Conservation (phyloP, 495 filamentous ascomycete species). For the Penicillium alfredii region DNA sequence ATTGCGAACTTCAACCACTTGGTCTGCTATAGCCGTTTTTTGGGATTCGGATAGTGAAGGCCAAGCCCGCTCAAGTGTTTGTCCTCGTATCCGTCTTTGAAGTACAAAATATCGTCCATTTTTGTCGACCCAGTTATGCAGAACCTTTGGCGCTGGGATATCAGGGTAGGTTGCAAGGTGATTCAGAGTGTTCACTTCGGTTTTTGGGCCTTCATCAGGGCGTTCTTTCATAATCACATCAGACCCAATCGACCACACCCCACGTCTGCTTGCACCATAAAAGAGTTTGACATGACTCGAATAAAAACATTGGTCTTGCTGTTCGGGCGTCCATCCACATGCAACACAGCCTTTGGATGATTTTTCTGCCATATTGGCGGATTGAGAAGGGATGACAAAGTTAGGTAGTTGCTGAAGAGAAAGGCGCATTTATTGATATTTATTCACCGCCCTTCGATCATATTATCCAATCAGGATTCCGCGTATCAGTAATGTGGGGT, state of each 20-base stretch:
- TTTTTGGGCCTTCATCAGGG: conserved; percentile 19
- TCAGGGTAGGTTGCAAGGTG: conserved; percentile 17
- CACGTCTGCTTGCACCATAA: conserved; percentile 17
- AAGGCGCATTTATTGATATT: too few species aligned
- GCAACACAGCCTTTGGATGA: too few species aligned
- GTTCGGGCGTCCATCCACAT: conserved; percentile 7
- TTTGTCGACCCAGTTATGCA: conserved; percentile 28
- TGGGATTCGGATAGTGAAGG: conserved; percentile 19
- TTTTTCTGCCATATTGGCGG: too few species aligned
- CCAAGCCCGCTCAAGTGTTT: conserved; percentile 31
- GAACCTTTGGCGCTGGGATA: conserved; percentile 24
- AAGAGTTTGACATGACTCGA: conserved; percentile 26
- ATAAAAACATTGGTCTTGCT: conserved; percentile 13
- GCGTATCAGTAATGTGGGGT: too few species aligned
- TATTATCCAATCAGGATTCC: too few species aligned
- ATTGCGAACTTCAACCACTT: conserved; percentile 22
- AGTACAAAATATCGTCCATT: conserved; percentile 29
- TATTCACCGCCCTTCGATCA: too few species aligned
- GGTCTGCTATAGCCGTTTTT: conserved; percentile 21
- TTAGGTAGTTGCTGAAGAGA: too few species aligned
- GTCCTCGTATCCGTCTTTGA: conserved; percentile 19
- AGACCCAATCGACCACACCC: conserved; percentile 27
- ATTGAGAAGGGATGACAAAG: too few species aligned
- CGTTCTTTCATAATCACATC: conserved; percentile 33
- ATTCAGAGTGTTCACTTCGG: conserved; percentile 21